Evolutionary conservation across 176 grass and related monocot genomes (phyloP).

Genomic region (Pharus latifolius): DNA sequence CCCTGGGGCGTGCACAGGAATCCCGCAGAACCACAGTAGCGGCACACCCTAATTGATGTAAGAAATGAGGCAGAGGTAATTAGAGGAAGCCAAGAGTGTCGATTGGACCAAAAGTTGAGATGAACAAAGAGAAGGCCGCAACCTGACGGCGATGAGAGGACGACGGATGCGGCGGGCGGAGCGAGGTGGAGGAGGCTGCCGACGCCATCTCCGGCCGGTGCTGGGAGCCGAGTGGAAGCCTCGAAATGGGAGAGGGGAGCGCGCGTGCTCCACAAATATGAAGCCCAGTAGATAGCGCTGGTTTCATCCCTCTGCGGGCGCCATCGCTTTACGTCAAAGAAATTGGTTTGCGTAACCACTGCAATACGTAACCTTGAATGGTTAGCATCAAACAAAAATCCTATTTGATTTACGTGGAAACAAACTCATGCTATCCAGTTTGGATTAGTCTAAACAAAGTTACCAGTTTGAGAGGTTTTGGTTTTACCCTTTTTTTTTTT

Average conservation of each 20-base stretch:
- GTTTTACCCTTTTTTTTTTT: no score
- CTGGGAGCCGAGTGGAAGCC: background rate
- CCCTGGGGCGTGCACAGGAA: background rate
- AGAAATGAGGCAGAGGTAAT: background rate
- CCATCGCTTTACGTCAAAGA: no score
- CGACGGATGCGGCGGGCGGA: background rate
- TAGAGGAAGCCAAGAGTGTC: background rate
- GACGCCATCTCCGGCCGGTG: slow-evolving; percentile 5
- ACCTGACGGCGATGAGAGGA: background rate
- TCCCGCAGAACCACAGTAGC: background rate
- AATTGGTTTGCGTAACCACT: no score
- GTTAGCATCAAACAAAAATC: no score
- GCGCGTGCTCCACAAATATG: slow-evolving; percentile 12
- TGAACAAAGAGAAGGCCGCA: background rate
- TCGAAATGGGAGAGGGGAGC: background rate
- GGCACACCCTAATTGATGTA: background rate
- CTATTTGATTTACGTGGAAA: no score
- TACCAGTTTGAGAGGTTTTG: no score
- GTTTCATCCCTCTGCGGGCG: no score
- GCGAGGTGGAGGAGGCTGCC: background rate
- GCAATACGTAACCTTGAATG: no score
- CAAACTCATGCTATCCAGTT: no score
- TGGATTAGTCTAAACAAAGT: no score
- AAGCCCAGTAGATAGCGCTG: background rate
- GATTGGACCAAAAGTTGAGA: background rate